Evolutionary conservation across 2,329 filamentous ascomycete genomes (phyloP).

Genomic region (Aspergillus sojae): DNA sequence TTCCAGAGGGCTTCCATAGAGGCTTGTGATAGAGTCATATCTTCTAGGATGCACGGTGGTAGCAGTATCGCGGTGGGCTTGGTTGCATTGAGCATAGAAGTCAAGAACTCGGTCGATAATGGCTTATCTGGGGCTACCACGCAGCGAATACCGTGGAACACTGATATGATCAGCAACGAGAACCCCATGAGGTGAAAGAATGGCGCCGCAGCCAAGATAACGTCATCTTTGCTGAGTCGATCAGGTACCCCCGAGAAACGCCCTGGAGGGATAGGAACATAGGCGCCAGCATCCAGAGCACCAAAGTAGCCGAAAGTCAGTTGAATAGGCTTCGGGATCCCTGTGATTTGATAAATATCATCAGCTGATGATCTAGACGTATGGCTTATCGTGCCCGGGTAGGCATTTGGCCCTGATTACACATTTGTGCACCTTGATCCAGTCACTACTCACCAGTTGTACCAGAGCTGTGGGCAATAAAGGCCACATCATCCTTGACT

Average conservation of each 20-base stretch:
- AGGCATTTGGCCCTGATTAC: not conserved
- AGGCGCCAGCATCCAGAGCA: slow-evolving; percentile 8
- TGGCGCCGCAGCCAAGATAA: slow-evolving; percentile 17
- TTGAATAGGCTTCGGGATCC: slow-evolving; percentile 24
- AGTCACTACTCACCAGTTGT: slow-evolving; percentile 30
- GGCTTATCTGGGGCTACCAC: slow-evolving; percentile 22
- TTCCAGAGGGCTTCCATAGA: slow-evolving; percentile 14
- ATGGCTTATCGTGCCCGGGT: not conserved
- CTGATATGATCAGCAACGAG: slow-evolving; percentile 11
- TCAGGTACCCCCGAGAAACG: slow-evolving; percentile 8
- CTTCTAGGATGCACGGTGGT: slow-evolving; percentile 21
- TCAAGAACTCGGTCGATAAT: slow-evolving; percentile 16
- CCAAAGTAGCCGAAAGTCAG: slow-evolving; percentile 24
- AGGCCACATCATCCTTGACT: slow-evolving; percentile 23
- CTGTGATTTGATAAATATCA: slow-evolving; percentile 5
- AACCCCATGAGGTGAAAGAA: slow-evolving; percentile 27
- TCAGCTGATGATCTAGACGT: not conserved
- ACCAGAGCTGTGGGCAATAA: slow-evolving; percentile 39
- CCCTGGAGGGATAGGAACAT: slow-evolving; percentile 11
- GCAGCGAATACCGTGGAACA: slow-evolving; percentile 15
- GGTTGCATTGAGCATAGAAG: slow-evolving; percentile 11
- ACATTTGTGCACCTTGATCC: not conserved
- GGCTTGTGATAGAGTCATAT: slow-evolving; percentile 15
- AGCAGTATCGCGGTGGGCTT: slow-evolving; percentile 18
- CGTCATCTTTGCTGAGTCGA: slow-evolving; percentile 7